Conservation (phyloP, 2,329 filamentous ascomycete species). For the Cladorrhinum sp. region DNA sequence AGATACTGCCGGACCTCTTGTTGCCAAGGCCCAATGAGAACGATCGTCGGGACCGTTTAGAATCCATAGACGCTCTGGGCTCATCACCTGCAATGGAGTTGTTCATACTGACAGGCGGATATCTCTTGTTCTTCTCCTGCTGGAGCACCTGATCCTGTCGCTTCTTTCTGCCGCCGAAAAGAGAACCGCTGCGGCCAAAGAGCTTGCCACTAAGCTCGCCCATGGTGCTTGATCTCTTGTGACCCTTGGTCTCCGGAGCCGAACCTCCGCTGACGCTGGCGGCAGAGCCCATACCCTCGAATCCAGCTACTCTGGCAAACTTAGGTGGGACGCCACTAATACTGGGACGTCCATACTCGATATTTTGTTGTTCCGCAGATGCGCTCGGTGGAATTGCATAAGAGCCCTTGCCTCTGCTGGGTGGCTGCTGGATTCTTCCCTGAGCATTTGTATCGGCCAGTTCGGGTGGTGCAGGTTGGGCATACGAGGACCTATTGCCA, state of each 20-base stretch:
- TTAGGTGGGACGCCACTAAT: conserved; percentile 54
- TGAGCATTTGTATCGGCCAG: conserved; percentile 86
- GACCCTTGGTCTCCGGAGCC: conserved; percentile 47
- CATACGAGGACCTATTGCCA: conserved; percentile 68
- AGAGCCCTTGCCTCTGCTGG: conserved; percentile 53
- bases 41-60: conserved; percentile 62
- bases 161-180: conserved; percentile 63
- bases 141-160: conserved; percentile 49
- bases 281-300: conserved; percentile 47
- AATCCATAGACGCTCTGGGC: conserved; percentile 67
- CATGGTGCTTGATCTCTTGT: conserved; percentile 72
- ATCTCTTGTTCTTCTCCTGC: conserved; percentile 63
- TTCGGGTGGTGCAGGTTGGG: conserved; percentile 81
- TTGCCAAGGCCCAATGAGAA: conserved; percentile 67
- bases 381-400: conserved; percentile 65
- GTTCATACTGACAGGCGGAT: conserved; percentile 90
- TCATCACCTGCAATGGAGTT: conserved; percentile 61
- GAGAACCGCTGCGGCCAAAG: conserved; percentile 77
- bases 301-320: conserved; percentile 56
- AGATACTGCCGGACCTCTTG: conserved; percentile 67
- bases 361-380: conserved; percentile 54
- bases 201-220: conserved; percentile 80
- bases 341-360: conserved; percentile 57
- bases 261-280: conserved; percentile 27
- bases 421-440: conserved; percentile 82